A percentile compares a stretch with the other conserved stretches of the same genome.
Evolutionary conservation across 2,329 filamentous ascomycete species (phyloP).

Genomic region (Fonsecaea monophora): DNA sequence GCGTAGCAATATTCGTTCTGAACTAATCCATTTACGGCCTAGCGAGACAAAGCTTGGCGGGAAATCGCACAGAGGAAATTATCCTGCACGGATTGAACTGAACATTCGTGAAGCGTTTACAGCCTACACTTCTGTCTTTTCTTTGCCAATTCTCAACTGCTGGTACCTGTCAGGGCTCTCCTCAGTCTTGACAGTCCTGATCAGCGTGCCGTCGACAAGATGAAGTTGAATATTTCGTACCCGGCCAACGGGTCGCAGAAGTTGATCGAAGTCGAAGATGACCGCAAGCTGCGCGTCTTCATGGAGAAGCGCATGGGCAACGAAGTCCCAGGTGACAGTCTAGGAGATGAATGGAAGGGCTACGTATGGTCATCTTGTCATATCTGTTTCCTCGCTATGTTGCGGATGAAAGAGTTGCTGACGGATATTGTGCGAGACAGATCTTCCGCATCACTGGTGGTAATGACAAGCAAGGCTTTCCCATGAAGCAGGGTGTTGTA

Average conservation of each 20-base stretch:
- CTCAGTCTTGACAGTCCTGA: constrained; percentile 47
- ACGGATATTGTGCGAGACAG: constrained; percentile 30
- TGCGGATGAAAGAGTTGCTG: constrained; percentile 19
- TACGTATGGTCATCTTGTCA: constrained; percentile 75
- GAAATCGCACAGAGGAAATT: constrained; percentile 11
- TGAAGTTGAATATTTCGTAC: constrained; percentile 84
- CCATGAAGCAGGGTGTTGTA: constrained; percentile 99
- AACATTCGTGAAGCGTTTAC: neutral
- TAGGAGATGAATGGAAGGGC: constrained; percentile 99
- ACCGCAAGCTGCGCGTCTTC: constrained; percentile 98
- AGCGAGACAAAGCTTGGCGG: neutral
- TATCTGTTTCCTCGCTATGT: neutral
- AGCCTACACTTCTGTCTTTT: constrained; percentile 3
- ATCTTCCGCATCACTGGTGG: constrained; percentile 80
- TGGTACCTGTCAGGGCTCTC: constrained; percentile 49
- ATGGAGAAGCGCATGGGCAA: constrained; percentile 91
- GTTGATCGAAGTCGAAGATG: constrained; percentile 98
- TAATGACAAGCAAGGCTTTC: constrained; percentile 99
- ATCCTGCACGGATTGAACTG: neutral
- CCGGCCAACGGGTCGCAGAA: constrained; percentile 99
- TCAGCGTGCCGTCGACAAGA: constrained; percentile 48
- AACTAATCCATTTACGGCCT: neutral
- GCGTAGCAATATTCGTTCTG: neutral
- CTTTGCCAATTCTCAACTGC: constrained; percentile 43
- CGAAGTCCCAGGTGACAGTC: constrained; percentile 83